Evolutionary conservation across 2,329 filamentous ascomycete genomes (phyloP), one percentile per base, ranked within the genome.

Genomic region (Pleomassaria siparia): DNA sequence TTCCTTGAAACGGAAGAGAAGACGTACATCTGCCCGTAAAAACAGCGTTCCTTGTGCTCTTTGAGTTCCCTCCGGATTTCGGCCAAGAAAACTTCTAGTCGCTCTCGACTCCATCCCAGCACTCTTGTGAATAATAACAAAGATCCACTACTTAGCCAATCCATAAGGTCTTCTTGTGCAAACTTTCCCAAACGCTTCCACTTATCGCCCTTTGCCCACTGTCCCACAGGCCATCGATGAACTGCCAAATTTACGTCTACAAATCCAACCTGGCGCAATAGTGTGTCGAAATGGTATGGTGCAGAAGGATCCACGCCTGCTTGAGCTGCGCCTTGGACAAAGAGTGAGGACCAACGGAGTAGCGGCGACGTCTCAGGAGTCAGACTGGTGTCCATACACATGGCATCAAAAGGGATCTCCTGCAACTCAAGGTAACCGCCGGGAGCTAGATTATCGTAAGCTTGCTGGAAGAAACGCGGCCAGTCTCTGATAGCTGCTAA

Each of bases 401-500:
- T 46, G 13, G 59, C 46, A 0, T 63, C 63, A 6, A 66, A 65
- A 5, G 54, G 44, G 4, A 65, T 64, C 53, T 79, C 76, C 54
- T 79, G 75, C 28, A 79, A 62, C 51, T 81, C 79, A 21, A 80
- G 59, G 62, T 73, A 81, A 13, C 78, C 78, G 4, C 76, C 77
- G 0, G 76, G 77, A 43, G 72, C 72, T 8, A 81, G 71, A 52
- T 67, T 64, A 50, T 47, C 30, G 40, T 58, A 62, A 25, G 54
- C 53, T 44, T 76, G 73, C 20, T 74, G 63, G 16, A 82, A 63
- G 46, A 85, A 69, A 10, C 69, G 67, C 2, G 67, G 64, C 66
- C 82, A 83, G 55, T 86, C 73, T 10, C 74, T 72, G 37, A 87
- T 74, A 12, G 77, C 75, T 24, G 76, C 76, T 52, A 75, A 60